Base-by-base conservation (phyloP, 139 green algal genomes). In the Coelastrella sp. region DNA sequence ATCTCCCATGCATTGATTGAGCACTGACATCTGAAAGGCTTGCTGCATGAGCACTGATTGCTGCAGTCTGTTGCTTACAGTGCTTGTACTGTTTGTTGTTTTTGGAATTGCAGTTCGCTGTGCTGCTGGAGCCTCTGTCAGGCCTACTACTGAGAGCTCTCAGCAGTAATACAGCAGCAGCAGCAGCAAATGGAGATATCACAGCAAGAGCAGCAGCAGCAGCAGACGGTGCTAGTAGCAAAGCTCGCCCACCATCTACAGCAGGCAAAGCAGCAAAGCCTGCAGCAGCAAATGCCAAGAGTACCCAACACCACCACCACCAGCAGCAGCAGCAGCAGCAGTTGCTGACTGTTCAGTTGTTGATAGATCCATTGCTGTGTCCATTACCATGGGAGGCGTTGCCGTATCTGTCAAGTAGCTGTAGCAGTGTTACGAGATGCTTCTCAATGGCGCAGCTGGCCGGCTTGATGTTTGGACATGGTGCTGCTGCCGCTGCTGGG, bases 301-400 rank as follows among this genome's bases (percentile, higher is more conserved):
- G n/a, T n/a, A n/a, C n/a, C n/a, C n/a, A n/a, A n/a, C n/a, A n/a
- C n/a, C n/a, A 4, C 7, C 71, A 77, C 1, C 68, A 77, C 19
- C 69, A 57, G 19, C 71, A 79, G 45, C 72, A 66, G 72, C 74
- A 50, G 76, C 41, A 59, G 76, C 38, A 62, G 53, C 48, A 60
- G 63, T 15, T n/a, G 37, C 59, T 74, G 2, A 69, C 63, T 59
- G 48, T 90, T 25, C 81, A 85, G n/a, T 77, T 92, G 57, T 82
- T 92, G 53, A 59, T 92, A 27, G 89, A 92, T 51, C 69, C 85
- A n/a, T 40, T 69, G 50, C 83, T 92, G 43, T 67, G 68, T 25
- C 23, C 32, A 5, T 69, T 92, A 67, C 89, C 89, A 6, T 91
- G 81, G 79, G 89, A 92, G 77, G 85, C 63, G 5, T 27, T 89